Base-by-base conservation (phyloP, 2,329 filamentous ascomycete genomes). In the Fusarium compactum region DNA sequence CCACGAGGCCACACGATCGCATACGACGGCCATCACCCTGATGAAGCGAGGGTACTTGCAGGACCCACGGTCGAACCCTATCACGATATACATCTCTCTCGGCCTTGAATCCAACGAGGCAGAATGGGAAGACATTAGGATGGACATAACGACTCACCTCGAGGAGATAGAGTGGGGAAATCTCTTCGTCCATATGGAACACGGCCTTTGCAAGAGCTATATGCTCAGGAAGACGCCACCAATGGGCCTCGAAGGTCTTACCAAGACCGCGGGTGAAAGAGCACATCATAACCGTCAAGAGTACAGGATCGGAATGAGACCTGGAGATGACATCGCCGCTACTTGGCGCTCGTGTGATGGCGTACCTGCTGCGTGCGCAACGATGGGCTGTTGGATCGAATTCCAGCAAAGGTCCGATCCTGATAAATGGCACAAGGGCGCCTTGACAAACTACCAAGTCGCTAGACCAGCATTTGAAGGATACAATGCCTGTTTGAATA, bases 1-100 rank as follows among this genome's bases (percentile, higher is more conserved):
- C 4, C 41, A 25, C 15, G 41, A 44, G 22, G 15, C 41, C 6
- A 44, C 20, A 44, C 15, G 22, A 24, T 44, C 41, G 41, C 41
- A 44, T 24, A 44, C 9, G 4, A 18, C 41, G 22, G 41, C 41
- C 15, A 44, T 24, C 41, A 44, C 20, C 10, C 20, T 44, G 41
- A 44, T 44, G 41, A 44, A 11, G 41, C 14, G 41, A 24, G 41
- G 41, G 15, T 22, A 24, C 24, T 15, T 16, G 6, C 41, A 22
- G 22, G 7, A 44, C n/a, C 15, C 20, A 16, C 3, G 16, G 9
- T 24, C 15, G 41, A 44, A 44, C 20, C 46, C n/a, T 14, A 22
- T 24, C n/a, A 51, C 55, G 8, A 30, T 58, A 11, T 65, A 60
- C 29, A 45, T 64, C 8, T 44, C 55, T 3, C 20, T 54, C 8